Conservation (phyloP, 441 rosid genomes). For the Populus tomentosa region DNA sequence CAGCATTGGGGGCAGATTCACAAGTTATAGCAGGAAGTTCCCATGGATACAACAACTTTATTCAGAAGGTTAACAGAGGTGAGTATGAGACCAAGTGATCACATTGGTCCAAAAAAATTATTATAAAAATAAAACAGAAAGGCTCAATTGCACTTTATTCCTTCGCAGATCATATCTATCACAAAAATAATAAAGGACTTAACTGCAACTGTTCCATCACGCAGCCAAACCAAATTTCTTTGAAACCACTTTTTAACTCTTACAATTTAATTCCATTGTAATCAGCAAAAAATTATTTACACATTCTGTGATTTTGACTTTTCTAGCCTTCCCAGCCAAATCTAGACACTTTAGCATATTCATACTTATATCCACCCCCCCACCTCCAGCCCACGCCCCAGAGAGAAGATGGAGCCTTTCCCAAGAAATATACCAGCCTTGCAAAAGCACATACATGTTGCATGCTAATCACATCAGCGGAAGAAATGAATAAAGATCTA, state of each 20-base stretch:
- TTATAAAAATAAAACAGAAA: not conserved
- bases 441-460: too few relatives aligned
- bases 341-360: too few relatives aligned
- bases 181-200: not conserved
- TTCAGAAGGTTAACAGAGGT: not conserved
- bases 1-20: not conserved
- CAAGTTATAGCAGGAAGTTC: not conserved
- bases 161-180: not conserved
- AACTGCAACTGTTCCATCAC: not conserved
- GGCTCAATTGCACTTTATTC: not conserved
- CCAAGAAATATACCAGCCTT: too few relatives aligned
- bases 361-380: too few relatives aligned
- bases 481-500: too few relatives aligned
- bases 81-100: not conserved
- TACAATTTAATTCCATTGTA: not conserved
- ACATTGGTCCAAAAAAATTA: not conserved
- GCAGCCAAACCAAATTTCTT: not conserved
- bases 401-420: too few relatives aligned
- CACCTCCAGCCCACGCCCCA: too few relatives aligned
- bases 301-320: not conserved
- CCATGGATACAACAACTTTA: not conserved
- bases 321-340: not conserved
- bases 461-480: too few relatives aligned
- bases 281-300: not conserved
- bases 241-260: not conserved